phyloP scores from a whole-genome alignment of 352 stramenopile species.

The Pythium guiyangense region DNA sequence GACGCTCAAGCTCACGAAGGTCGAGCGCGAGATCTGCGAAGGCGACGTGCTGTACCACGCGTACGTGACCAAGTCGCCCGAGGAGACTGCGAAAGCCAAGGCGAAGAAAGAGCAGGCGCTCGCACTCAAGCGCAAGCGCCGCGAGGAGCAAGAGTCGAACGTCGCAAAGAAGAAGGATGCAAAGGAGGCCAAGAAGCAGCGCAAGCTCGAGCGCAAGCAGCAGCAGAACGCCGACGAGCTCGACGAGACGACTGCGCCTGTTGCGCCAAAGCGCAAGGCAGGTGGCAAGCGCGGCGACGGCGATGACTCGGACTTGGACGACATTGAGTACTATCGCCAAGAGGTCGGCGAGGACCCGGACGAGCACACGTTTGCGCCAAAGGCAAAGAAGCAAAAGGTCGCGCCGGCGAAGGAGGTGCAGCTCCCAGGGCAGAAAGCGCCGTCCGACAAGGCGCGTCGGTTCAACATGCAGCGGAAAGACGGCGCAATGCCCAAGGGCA shows the following conservation, averaged over 20 bases:
- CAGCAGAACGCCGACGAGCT: slow-evolving; percentile 37
- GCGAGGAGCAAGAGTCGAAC: slow-evolving; percentile 87
- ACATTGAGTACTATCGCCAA: slow-evolving; percentile 80
- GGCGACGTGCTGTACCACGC: slow-evolving; percentile 98
- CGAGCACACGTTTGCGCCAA: slow-evolving; percentile 71
- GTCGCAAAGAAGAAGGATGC: slow-evolving; percentile 85
- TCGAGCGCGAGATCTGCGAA: slow-evolving; percentile 94
- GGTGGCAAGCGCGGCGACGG: slow-evolving; percentile 9
- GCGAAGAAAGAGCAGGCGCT: slow-evolving; percentile 64
- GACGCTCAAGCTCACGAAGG: slow-evolving; percentile 94
- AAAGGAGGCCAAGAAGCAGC: slow-evolving; percentile 76
- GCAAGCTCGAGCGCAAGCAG: slow-evolving; percentile 57
- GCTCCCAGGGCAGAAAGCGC: slow-evolving; percentile 52
- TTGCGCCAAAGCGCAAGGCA: slow-evolving; percentile 18
- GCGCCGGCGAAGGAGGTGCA: slow-evolving; percentile 26
- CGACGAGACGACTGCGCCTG: slow-evolving; percentile 30
- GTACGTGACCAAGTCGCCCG: slow-evolving; percentile 85
- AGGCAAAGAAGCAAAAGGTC: slow-evolving; percentile 47
- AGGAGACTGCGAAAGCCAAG: slow-evolving; percentile 79
- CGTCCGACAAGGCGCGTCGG: slow-evolving; percentile 60
- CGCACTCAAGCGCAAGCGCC: slow-evolving; percentile 79
- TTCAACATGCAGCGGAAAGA: slow-evolving; percentile 35
- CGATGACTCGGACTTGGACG: slow-evolving; percentile 65
- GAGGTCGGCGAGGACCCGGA: slow-evolving; percentile 81
- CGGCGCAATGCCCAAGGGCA: slow-evolving; percentile 34